A percentile compares a stretch with the other conserved stretches of the same genome.
phyloP scores from a whole-genome alignment of 176 grass and related monocot species.

The Carex cristatella region DNA sequence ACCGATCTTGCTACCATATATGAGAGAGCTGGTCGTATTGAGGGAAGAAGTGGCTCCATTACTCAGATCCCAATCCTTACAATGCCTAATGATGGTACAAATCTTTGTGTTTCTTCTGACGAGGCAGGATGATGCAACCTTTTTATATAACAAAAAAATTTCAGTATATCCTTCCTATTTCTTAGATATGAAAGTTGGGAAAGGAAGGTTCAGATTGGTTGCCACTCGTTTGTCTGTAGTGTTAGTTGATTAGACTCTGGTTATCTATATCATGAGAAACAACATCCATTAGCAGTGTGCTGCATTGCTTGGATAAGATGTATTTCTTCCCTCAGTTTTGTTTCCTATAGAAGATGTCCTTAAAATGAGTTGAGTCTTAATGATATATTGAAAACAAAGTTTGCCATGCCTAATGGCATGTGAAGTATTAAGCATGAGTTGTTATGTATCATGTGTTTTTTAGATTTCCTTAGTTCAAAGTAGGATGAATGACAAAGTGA shows the following conservation, averaged over 20 bases:
- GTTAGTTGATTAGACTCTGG: too few species aligned
- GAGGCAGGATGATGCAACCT: too few species aligned
- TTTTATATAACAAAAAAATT: too few species aligned
- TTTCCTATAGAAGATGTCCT: too few species aligned
- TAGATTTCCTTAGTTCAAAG: not conserved
- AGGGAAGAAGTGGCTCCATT: constrained; percentile 89
- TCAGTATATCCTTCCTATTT: too few species aligned
- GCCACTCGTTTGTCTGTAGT: too few species aligned
- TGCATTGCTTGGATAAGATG: not conserved
- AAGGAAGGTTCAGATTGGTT: too few species aligned
- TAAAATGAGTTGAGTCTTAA: not conserved
- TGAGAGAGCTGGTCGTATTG: constrained; percentile 93
- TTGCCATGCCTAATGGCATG: not conserved
- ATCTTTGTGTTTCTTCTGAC: not conserved
- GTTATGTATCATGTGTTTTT: not conserved
- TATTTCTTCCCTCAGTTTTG: not conserved
- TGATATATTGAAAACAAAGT: not conserved
- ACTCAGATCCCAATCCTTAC: constrained; percentile 95
- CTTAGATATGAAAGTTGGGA: too few species aligned
- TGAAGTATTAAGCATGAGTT: too few species aligned
- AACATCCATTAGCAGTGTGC: not conserved
- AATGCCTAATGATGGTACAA: constrained; percentile 88
- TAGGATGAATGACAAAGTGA: not conserved
- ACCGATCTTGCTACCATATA: constrained; percentile 97
- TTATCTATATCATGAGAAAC: not conserved